phyloP scores from a whole-genome alignment of 2,329 filamentous ascomycete genomes.

The Aspergillus pseudoterreus region DNA sequence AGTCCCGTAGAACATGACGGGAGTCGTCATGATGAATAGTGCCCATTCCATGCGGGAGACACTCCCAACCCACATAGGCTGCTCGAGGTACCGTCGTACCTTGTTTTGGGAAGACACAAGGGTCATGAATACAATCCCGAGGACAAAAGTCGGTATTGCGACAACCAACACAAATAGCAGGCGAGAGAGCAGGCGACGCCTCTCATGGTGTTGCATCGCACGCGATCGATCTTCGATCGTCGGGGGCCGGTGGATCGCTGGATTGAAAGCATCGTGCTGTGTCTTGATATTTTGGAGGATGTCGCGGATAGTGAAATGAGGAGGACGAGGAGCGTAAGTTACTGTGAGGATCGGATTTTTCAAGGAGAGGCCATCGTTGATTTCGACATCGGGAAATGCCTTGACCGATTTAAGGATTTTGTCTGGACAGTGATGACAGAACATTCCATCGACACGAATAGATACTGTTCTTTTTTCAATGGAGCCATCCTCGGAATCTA shows the following conservation, averaged over 20 bases:
- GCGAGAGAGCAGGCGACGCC: conserved; percentile 65
- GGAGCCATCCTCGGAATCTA: conserved; percentile 29
- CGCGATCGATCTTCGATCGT: conserved; percentile 79
- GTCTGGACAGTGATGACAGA: conserved; percentile 67
- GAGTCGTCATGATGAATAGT: conserved; percentile 76
- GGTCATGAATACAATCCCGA: conserved; percentile 90
- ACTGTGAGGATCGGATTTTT: conserved; percentile 66
- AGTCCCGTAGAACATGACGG: conserved; percentile 81
- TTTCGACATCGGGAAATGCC: conserved; percentile 46
- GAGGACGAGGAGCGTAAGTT: conserved; percentile 65
- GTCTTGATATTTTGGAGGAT: conserved; percentile 67
- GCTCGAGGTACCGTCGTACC: conserved; percentile 64
- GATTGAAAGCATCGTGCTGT: conserved; percentile 62
- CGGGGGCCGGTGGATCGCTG: conserved; percentile 72
- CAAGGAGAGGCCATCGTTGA: conserved; percentile 48
- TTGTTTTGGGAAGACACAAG: conserved; percentile 61
- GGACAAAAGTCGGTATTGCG: conserved; percentile 77
- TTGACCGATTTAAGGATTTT: conserved; percentile 36
- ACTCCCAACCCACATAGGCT: conserved; percentile 63
- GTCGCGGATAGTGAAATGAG: conserved; percentile 68
- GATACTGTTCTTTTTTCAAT: conserved; percentile 54
- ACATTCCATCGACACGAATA: conserved; percentile 67
- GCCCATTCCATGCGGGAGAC: conserved; percentile 75
- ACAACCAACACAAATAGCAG: conserved; percentile 65
- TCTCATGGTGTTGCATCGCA: conserved; percentile 67